Conservation (phyloP, 768 basidiomycete genomes). For the Floccularia luteovirens region DNA sequence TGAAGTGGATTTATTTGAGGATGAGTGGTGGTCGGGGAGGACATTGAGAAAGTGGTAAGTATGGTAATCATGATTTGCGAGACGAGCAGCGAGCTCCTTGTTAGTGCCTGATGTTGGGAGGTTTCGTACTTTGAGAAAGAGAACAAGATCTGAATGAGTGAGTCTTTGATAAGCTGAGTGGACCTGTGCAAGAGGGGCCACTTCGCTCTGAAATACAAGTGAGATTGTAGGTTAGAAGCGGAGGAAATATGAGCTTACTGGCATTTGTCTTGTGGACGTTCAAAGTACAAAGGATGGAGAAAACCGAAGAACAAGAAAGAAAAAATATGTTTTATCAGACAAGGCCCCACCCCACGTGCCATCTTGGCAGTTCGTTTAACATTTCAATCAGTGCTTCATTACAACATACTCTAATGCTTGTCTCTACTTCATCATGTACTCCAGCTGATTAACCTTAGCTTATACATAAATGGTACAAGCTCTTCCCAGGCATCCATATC, state of each 20-base stretch:
- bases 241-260: constrained; percentile 3
- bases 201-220: constrained; percentile 20
- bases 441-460: constrained; percentile 17
- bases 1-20: constrained; percentile 20
- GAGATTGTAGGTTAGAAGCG: constrained; percentile 5
- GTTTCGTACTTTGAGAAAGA: constrained; percentile 69
- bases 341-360: no score
- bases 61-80: constrained; percentile 70
- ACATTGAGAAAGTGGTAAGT: constrained; percentile 54
- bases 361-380: no score
- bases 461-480: constrained; percentile 18
- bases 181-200: constrained; percentile 38
- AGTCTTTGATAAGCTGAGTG: constrained; percentile 65
- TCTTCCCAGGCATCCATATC: constrained; percentile 32
- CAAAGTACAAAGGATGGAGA: no score
- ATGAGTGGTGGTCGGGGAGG: constrained; percentile 16
- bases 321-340: no score
- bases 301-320: no score
- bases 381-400: no score
- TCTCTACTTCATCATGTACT: no score
- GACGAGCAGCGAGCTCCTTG: constrained; percentile 57
- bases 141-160: constrained; percentile 56
- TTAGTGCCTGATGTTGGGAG: constrained; percentile 60
- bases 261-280: no score
- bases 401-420: no score